Evolutionary conservation across 225 moss, liverwort and hornwort species (phyloP), one percentile per base, ranked within the genome.

Genomic region (Pleurozium schreberi): DNA sequence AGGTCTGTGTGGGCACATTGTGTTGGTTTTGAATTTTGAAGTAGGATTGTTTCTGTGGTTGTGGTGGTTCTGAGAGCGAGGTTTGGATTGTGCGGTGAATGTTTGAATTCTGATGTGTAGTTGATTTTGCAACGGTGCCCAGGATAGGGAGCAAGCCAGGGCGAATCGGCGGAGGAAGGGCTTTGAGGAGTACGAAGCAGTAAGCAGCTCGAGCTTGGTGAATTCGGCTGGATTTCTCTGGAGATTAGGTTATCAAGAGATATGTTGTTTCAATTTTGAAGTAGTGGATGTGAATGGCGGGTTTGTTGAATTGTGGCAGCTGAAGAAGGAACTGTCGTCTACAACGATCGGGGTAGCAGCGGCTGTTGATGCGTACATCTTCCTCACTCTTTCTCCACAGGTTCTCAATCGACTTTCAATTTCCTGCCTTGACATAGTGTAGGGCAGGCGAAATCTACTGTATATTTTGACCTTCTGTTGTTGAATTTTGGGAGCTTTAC

Each of bases 291-390:
- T 47, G 47, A 70, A 61, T 50, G 47, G 59, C 75, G 68, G 68
- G 84, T 49, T 55, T 36, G 80, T 80, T 63, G 69, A 62, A 42
- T 74, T 81, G 73, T 90, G 70, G 83, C 96, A 98, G 98, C 92
- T 97, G n/a, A 99, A 99, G 91, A 91, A 94, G 86, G 95, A 96
- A 49, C 92, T 97, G 52, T 99, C 95, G 40, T 89, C 70, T 57
- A 96, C 95, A 82, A 99, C 98, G 87, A 91, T 93, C 42, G 88
- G 71, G 60, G 95, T 99, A 64, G 95, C 97, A 60, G 95, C 79
- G 69, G 90, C 93, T 88, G 93, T 93, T 59, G 93, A 95, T 93
- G 91, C 92, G 25, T 99, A 99, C 86, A 95, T 94, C 87, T 93
- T 96, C 83, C 84, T 96, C 75, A 89, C 94, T 84, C 93, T 99